Evolutionary conservation across 768 basidiomycete species (phyloP), one percentile per base, ranked within the genome.

Genomic region (Phanerodontia chrysosporium): DNA sequence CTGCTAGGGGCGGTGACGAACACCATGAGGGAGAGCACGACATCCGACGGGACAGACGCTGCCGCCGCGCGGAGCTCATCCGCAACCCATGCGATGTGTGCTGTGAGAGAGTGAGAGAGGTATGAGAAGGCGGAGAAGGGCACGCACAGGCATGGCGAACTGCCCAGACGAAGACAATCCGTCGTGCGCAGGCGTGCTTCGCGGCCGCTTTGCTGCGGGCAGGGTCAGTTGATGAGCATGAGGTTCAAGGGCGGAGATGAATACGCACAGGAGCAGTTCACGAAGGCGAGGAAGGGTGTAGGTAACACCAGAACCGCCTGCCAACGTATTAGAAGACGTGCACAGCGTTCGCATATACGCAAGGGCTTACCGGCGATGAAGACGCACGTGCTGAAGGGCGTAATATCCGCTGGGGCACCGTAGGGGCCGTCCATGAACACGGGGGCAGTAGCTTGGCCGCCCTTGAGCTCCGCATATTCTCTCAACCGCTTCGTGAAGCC

Each of bases 401-500:
- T 62, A 39, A 77, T 60, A 57, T 73, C 65, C 28, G 70, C 66
- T 3, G 72, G 70, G 21, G 61, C 57, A 0, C 76, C 78, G 64
- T 79, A 79, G 42, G 78, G 76, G 2, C 78, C 78, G 51, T 79
- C 75, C 14, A 79, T 58, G 64, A 63, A 49, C 59, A 71, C 61
- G 24, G 71, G 69, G 3, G 73, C 73, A 18, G 64, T 55, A 22
- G 72, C 67, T 6, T 51, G 60, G 9, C 67, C 65, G 25, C 57
- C 54, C 21, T 53, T 62, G 13, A 62, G 67, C 12, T 60, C 24
- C 21, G 55, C 59, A 16, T 61, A 58, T 25, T 65, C 66, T 24
- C 58, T 51, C 18, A 73, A 67, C 28, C 64, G 64, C 62, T 67
- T 66, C 16, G 83, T 84, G 69, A 84, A 79, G 0, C 84, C 83